Evolutionary conservation across 1,139 yeast genomes (phyloP), one percentile per base, ranked within the genome.

Genomic region (Protomyces inouyei): DNA sequence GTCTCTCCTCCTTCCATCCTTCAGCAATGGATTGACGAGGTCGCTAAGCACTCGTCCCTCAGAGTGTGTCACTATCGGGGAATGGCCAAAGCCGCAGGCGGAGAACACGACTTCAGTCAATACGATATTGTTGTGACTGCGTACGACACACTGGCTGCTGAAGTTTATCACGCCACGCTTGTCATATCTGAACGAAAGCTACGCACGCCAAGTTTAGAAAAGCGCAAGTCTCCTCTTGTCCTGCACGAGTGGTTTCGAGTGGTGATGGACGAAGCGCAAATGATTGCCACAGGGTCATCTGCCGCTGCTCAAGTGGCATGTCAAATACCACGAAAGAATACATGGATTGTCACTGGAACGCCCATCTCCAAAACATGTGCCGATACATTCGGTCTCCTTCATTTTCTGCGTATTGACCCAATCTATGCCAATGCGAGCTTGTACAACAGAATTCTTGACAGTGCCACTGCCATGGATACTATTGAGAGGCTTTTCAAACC

Each of bases 311-410:
- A 83, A 68, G 88, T 90, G 66, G 91, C 97, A 0, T 79, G 88
- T 2, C 77, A 88, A 51, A 83, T 93, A 28, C 95, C 96, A 3
- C 78, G 97, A 63, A 82, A 84, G 61, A 97, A 93, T 76, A 85
- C 96, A 0, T 93, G 98, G 98, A 97, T 96, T 6, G 97, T 91
- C 0, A 88, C 96, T 0, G 98, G 98, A 5, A 93, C 98, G 0
- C 96, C 98, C 0, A 87, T 91, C 10, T 83, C 85, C 68, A 83
- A 83, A 68, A 79, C 82, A 55, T 76, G 88, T 66, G 76, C 78
- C 56, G 97, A 92, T 74, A 77, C 91, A 65, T 84, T 82, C 64
- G 87, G 96, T 0, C 79, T 90, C 6, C 73, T 91, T 46, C 80
- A 83, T 18, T 92, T 89, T 71, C 76, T 91, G 67, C 79, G 86